These are phyloP conservation scores for Trichosanthes cucumerina DNA, from an alignment of 306 rosid genomes.

Conservation along the genomic window DNA sequence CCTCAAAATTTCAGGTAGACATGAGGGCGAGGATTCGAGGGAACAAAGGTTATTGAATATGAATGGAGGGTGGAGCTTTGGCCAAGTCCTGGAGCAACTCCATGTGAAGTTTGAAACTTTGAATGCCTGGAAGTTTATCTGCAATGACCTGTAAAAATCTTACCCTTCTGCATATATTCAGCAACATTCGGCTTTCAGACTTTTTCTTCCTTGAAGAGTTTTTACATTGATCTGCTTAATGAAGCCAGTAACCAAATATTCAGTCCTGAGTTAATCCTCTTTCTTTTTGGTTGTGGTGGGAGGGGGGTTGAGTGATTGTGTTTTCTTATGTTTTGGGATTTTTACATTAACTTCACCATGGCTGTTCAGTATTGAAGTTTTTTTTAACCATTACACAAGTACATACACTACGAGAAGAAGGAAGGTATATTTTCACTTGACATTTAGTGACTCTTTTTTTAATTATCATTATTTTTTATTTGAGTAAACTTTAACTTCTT, in stretches of 20 bases:
- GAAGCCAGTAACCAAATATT: neutral
- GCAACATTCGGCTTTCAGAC: neutral
- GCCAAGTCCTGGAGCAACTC: neutral
- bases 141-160: neutral
- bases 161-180: neutral
- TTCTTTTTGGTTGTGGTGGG: neutral
- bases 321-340: neutral
- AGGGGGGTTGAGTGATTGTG: neutral
- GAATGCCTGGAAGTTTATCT: neutral
- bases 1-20: conserved; percentile 37
- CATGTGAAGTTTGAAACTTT: neutral
- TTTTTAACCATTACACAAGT: neutral
- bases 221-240: neutral
- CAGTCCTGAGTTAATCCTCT: neutral
- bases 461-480: too few relatives aligned
- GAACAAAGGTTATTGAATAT: conserved; percentile 37
- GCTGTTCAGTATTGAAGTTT: neutral
- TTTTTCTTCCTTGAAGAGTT: neutral
- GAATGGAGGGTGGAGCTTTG: neutral
- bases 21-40: conserved; percentile 48
- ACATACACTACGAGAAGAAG: neutral
- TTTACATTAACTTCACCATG: neutral
- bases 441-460: neutral
- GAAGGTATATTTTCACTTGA: neutral
- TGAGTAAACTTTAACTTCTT: too few relatives aligned